Conservation (phyloP, 2,329 filamentous ascomycete genomes). For the Cladophialophora exuberans region DNA sequence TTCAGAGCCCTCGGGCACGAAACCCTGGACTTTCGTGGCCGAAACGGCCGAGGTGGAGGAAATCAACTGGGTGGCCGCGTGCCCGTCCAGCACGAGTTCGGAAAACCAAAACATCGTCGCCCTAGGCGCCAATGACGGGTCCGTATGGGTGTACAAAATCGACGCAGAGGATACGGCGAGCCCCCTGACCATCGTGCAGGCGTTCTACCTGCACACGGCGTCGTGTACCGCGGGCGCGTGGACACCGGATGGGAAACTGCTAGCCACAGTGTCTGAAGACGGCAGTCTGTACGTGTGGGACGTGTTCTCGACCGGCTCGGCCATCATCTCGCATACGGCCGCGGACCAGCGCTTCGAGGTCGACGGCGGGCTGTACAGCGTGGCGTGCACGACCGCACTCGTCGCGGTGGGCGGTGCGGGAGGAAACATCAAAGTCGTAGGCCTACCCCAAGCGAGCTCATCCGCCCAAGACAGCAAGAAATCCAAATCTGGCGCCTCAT, state of each 20-base stretch:
- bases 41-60: conserved; percentile 90
- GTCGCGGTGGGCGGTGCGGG: conserved; percentile 86
- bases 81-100: conserved; percentile 71
- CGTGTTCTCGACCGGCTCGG: conserved; percentile 68
- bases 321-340: conserved; percentile 75
- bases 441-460: conserved; percentile 70
- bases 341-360: conserved; percentile 89
- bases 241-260: conserved; percentile 82
- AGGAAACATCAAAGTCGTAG: conserved; percentile 82
- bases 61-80: conserved; percentile 85
- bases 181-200: conserved; percentile 80
- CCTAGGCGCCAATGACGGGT: conserved; percentile 85
- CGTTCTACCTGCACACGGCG: conserved; percentile 87
- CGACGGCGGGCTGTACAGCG: conserved; percentile 86
- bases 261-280: conserved; percentile 90
- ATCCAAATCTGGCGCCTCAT: conserved; percentile 33
- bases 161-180: conserved; percentile 64
- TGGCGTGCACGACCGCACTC: conserved; percentile 79
- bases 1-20: conserved; percentile 51
- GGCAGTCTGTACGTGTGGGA: conserved; percentile 90
- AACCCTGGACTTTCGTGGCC: conserved; percentile 67
- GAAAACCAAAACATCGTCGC: conserved; percentile 79
- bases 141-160: conserved; percentile 94
- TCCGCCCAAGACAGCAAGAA: conserved; percentile 55
- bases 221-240: conserved; percentile 88